Conservation (phyloP, 2,329 filamentous ascomycete genomes). For the Penicillium sumatraense region DNA sequence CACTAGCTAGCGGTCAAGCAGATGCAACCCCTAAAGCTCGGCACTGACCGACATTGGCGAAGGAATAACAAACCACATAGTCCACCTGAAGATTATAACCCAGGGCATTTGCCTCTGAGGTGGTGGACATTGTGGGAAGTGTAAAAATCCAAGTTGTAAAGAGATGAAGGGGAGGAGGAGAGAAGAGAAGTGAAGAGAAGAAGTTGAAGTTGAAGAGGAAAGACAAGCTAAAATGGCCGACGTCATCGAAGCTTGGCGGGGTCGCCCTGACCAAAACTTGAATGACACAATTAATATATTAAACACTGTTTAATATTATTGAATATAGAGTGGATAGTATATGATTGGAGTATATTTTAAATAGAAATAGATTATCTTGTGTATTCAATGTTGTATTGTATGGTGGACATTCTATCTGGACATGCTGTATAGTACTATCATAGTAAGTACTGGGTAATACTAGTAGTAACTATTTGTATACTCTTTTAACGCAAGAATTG, state of each 20-base stretch:
- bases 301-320: background rate
- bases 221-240: constrained; percentile 18
- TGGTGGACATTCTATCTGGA: too few relatives aligned
- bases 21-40: constrained; percentile 2
- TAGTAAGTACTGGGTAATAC: background rate
- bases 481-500: constrained; percentile 20
- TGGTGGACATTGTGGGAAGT: constrained; percentile 32
- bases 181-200: background rate
- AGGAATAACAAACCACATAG: constrained; percentile 83
- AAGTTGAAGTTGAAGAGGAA: constrained; percentile 1
- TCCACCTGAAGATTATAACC: constrained; percentile 74
- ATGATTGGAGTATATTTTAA: too few relatives aligned
- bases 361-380: too few relatives aligned
- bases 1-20: background rate
- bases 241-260: constrained; percentile 25
- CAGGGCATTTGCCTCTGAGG: constrained; percentile 29
- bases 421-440: too few relatives aligned
- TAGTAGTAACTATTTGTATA: background rate
- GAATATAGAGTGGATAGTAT: background rate
- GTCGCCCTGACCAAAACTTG: background rate
- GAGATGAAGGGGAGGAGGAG: background rate
- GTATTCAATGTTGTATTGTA: too few relatives aligned
- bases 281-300: too few relatives aligned
- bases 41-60: constrained; percentile 66
- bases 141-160: background rate